Evolutionary conservation across 768 basidiomycete species (phyloP), one percentile per base, ranked within the genome.

Genomic region (Agaricus sinodeliciosus): DNA sequence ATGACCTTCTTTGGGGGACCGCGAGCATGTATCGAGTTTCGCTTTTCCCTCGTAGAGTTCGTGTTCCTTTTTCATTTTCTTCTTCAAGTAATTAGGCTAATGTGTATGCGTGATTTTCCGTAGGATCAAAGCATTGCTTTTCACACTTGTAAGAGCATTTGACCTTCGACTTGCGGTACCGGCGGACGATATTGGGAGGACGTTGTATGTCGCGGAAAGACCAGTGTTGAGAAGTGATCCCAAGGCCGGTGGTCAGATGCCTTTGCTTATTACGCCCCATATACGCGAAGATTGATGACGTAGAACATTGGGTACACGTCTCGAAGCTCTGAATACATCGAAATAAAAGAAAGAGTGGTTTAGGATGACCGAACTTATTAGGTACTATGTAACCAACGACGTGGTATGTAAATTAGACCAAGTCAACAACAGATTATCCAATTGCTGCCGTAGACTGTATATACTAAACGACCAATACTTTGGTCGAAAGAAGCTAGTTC

Each of bases 1-100:
- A 60, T 85, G 34, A 75, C 79, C 0, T 88, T 88, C 72, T 58
- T 82, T 2, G 81, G 81, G 28, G 85, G 85, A 5, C 79, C 82
- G 11, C 74, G 75, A 16, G 74, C 81, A 0, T 88, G 85, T 56
- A 85, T 87, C 34, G 84, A 83, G 0, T 85, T 78, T 61, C 76
- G 80, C 3, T 86, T 86, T 61, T 71, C 85, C 12, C 63, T 85
- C 16, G 68, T 78, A 13, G 82, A 82, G 79, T 82, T 54, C 41
- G 79, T 36, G 31, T 35, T 43, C 26, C 22, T 22, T 4, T 47
- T 25, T 31, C 45, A 15, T 1, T 18, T n/a, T n/a, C n/a, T n/a
- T n/a, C n/a, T n/a, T n/a, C n/a, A n/a, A n/a, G n/a, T n/a, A n/a
- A n/a, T n/a, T 11, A 28, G 7, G 12, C 27, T 22, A 26, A 2